Evolutionary conservation across 2,329 filamentous ascomycete genomes (phyloP), one percentile per base, ranked within the genome.

Genomic region (Neoarthrinium moseri): DNA sequence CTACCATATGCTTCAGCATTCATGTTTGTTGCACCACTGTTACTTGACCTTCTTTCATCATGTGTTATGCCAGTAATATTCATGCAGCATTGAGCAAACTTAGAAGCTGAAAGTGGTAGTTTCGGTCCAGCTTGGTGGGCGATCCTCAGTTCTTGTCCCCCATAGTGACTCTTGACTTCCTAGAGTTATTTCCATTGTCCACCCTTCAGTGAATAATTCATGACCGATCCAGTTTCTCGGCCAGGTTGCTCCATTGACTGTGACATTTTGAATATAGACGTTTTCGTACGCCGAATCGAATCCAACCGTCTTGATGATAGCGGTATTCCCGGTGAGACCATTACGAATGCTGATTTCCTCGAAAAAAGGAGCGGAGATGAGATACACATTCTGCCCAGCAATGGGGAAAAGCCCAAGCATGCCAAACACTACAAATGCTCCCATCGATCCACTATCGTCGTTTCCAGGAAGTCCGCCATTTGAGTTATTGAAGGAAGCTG

Each of bases 381-480:
- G 71, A 49, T 85, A 84, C 0, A 84, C 77, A 43, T 84, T 71
- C 51, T 84, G 81, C 0, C 81, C 81, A 0, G 78, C 70, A 12
- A 83, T 72, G 0, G 82, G 82, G 61, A 77, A 86, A 6, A 84
- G 63, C 0, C 81, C 82, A 57, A 84, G 73, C 77, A 84, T 81
- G 17, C 73, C 71, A 4, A 84, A 69, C 0, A 71, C 74, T 2
- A 75, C 70, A 45, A 83, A 85, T 0, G 73, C 74, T 3, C 80
- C 81, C 81, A 85, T 84, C 3, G 81, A 78, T 1, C 82, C 82
- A 13, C 72, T 76, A 56, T 85, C 81, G 36, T 84, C 82, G 53
- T 85, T 85, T 0, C 82, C 83, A 0, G 82, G 79, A 15, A 85
- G 73, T 0, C 83, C 82, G 4, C 64, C 65, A 2, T 74, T 50